phyloP scores from a whole-genome alignment of 2,329 filamentous ascomycete species.

The Diaporthe longicolla region DNA sequence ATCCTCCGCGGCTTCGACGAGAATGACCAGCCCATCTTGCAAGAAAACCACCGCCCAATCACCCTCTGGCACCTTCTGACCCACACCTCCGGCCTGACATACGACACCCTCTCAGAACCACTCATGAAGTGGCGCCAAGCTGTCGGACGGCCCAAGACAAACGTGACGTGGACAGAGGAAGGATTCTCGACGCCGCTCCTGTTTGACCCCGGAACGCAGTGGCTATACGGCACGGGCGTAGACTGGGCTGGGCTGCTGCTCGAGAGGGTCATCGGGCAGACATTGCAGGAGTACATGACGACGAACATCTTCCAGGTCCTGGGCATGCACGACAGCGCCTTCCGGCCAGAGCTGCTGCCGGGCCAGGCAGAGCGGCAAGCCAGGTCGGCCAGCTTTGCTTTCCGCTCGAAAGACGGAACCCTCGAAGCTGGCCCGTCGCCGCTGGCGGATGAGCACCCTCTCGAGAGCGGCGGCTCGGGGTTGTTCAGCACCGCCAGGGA shows the following conservation, averaged over 20 bases:
- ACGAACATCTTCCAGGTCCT: constrained; percentile 45
- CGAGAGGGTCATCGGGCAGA: constrained; percentile 44
- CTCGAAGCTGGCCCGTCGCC: constrained; percentile 21
- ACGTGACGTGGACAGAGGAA: constrained; percentile 41
- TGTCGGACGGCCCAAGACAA: constrained; percentile 31
- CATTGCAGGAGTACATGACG: constrained; percentile 47
- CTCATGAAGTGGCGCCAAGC: constrained; percentile 40
- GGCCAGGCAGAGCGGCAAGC: not conserved
- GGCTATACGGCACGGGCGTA: constrained; percentile 49
- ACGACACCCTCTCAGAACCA: constrained; percentile 53
- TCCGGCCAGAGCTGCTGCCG: constrained; percentile 44
- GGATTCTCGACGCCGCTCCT: constrained; percentile 48
- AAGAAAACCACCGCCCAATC: constrained; percentile 52
- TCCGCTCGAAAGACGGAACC: constrained; percentile 9
- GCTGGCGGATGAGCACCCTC: constrained; percentile 29
- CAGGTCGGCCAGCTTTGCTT: constrained; percentile 9
- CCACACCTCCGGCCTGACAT: constrained; percentile 60
- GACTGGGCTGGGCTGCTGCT: constrained; percentile 51
- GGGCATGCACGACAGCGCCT: constrained; percentile 45
- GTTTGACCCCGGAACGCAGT: constrained; percentile 50
- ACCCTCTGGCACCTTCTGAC: constrained; percentile 63
- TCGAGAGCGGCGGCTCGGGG: constrained; percentile 49
- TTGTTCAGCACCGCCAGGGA: constrained; percentile 43
- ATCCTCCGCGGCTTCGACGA: constrained; percentile 60
- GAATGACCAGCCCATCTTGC: constrained; percentile 51